Conservation (phyloP, 2,329 filamentous ascomycete species). For the Fusarium coicis region DNA sequence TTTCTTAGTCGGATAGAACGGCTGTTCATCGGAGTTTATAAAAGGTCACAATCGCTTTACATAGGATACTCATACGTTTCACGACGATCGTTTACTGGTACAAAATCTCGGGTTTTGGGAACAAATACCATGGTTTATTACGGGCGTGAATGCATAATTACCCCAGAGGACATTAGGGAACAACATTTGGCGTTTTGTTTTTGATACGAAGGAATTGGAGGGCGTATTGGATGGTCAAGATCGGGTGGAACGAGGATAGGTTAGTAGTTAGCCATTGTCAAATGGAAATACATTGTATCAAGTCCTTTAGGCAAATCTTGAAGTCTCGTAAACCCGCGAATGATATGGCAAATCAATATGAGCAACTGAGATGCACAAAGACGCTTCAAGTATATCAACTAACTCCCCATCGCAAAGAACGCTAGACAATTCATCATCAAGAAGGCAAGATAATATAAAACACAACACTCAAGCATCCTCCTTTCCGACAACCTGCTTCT, state of each 20-base stretch:
- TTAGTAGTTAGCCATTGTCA: conserved; percentile 1
- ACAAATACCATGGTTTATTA: conserved; percentile 37
- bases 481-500: conserved; percentile 9
- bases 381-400: not conserved
- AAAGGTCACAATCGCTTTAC: conserved; percentile 37
- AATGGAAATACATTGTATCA: conserved; percentile 2
- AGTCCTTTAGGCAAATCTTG: not conserved
- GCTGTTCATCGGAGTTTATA: conserved; percentile 37
- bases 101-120: conserved; percentile 26
- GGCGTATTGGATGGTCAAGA: not conserved
- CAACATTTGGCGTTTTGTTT: conserved; percentile 18
- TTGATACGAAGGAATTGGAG: conserved; percentile 1
- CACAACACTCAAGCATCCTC: not conserved
- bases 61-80: conserved; percentile 31
- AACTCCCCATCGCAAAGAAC: not conserved
- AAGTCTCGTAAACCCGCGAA: not conserved
- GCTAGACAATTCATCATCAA: not conserved
- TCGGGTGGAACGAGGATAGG: not conserved
- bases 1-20: conserved; percentile 28
- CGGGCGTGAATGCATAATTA: conserved; percentile 5
- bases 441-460: not conserved
- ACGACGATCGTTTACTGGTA: conserved; percentile 32
- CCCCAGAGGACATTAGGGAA: conserved; percentile 18
- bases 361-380: not conserved
- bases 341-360: not conserved